Evolutionary conservation across 2,329 filamentous ascomycete species (phyloP).

Genomic region (Colletotrichum sp.): DNA sequence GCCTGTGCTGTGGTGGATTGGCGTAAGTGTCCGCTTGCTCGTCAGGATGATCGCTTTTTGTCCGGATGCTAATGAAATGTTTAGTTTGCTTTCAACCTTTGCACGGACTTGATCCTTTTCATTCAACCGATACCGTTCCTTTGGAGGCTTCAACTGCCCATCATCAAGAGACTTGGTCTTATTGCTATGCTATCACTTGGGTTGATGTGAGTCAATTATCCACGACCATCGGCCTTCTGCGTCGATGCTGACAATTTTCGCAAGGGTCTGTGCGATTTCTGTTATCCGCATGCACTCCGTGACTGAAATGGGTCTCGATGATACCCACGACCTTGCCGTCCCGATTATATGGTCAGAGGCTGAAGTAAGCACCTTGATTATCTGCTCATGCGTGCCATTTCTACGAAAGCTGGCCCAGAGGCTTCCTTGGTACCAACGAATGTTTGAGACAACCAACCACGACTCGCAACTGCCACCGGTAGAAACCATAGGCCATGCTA

Average conservation of each 20-base stretch:
- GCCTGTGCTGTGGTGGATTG: constrained; percentile 34
- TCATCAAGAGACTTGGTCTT: constrained; percentile 27
- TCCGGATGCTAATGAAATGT: neutral
- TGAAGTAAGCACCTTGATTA: constrained; percentile 31
- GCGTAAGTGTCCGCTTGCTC: constrained; percentile 26
- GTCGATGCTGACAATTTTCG: neutral
- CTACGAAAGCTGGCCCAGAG: constrained; percentile 29
- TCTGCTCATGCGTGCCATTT: constrained; percentile 34
- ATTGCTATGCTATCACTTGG: constrained; percentile 29
- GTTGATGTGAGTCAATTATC: constrained; percentile 19
- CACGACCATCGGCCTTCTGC: neutral
- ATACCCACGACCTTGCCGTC: constrained; percentile 25
- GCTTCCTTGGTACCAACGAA: constrained; percentile 28
- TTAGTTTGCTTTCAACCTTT: constrained; percentile 35
- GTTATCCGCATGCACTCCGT: constrained; percentile 28
- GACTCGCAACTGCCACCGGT: neutral
- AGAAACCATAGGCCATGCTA: neutral
- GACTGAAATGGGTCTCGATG: constrained; percentile 25
- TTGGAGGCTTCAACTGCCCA: constrained; percentile 35
- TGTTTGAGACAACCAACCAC: constrained; percentile 26
- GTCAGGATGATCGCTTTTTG: neutral
- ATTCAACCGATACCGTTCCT: constrained; percentile 40
- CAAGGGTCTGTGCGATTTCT: constrained; percentile 26
- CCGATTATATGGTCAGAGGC: constrained; percentile 33
- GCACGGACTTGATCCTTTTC: constrained; percentile 39